phyloP scores from a whole-genome alignment of 2,329 filamentous ascomycete genomes.

The Venturiaceae sp. region DNA sequence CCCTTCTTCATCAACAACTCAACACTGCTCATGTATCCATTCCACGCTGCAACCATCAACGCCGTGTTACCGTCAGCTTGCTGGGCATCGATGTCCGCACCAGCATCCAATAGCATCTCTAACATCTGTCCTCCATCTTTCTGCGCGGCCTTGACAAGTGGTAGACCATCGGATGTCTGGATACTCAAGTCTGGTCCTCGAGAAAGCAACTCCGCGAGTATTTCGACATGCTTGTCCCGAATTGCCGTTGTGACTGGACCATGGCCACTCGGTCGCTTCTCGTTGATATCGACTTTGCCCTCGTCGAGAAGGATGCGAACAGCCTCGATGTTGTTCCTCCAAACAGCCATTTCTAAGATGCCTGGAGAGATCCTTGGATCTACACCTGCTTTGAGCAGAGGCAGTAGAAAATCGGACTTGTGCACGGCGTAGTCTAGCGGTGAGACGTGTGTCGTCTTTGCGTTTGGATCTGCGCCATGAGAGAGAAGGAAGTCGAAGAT shows the following conservation, averaged over 20 bases:
- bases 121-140: neutral
- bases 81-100: neutral
- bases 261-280: too few species aligned
- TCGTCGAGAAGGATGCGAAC: too few species aligned
- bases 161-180: neutral
- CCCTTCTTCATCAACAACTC: neutral
- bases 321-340: too few species aligned
- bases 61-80: neutral
- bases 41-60: neutral
- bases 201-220: neutral
- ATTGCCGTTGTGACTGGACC: neutral
- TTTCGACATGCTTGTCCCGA: neutral
- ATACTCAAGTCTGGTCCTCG: neutral
- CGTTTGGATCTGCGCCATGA: slow-evolving; percentile 54
- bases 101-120: neutral
- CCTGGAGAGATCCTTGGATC: too few species aligned
- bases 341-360: too few species aligned
- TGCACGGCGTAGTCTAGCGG: too few species aligned
- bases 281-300: too few species aligned
- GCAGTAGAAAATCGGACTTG: too few species aligned
- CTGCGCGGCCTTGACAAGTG: neutral
- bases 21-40: neutral
- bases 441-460: too few species aligned
- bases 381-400: too few species aligned
- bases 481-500: slow-evolving; percentile 55